Conservation (phyloP, 371 early-diverging fungal species). For the Dentiscutata heterogama region DNA sequence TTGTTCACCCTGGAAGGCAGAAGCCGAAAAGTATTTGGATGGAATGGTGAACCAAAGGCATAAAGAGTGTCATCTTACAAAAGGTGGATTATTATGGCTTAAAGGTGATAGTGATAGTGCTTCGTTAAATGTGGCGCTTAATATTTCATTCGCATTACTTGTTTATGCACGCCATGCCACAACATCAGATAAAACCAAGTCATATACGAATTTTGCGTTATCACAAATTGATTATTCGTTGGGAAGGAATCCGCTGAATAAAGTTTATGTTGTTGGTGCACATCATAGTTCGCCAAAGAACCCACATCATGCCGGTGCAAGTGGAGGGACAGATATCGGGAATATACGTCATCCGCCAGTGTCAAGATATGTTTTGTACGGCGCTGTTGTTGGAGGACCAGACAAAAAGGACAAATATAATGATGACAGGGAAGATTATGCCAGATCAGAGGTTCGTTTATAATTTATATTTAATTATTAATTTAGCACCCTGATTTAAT, state of each 20-base stretch:
- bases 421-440: conserved; percentile 62
- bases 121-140: conserved; percentile 60
- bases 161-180: conserved; percentile 42
- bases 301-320: conserved; percentile 71
- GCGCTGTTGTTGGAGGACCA: conserved; percentile 73
- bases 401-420: conserved; percentile 62
- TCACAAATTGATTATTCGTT: conserved; percentile 55
- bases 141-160: conserved; percentile 50
- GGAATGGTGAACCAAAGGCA: conserved; percentile 44
- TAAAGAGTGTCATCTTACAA: conserved; percentile 59
- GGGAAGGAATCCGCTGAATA: conserved; percentile 62
- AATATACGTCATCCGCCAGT: not conserved
- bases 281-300: conserved; percentile 70
- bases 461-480: not conserved
- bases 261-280: conserved; percentile 70
- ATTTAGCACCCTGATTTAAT: not conserved
- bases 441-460: conserved; percentile 57
- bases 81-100: conserved; percentile 67
- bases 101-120: conserved; percentile 59
- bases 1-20: conserved; percentile 46
- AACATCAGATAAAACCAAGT: conserved; percentile 44
- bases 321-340: not conserved
- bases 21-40: conserved; percentile 54
- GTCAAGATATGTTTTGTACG: conserved; percentile 61
- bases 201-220: conserved; percentile 60